phyloP scores from a whole-genome alignment of 495 filamentous ascomycete species.

The Penicillium taxi region DNA sequence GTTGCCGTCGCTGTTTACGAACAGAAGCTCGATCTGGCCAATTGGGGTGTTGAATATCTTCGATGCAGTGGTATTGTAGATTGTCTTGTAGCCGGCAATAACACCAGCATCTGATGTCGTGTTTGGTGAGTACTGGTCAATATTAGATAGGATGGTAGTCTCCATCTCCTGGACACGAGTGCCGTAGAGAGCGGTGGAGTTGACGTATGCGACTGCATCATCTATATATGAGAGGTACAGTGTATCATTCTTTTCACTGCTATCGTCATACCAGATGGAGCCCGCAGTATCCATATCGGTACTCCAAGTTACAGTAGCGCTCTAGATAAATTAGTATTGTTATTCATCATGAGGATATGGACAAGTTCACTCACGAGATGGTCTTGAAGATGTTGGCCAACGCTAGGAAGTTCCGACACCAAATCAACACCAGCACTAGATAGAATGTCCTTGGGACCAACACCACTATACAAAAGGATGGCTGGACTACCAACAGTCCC shows the following conservation, averaged over 20 bases:
- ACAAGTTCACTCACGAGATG: constrained; percentile 28
- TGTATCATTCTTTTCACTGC: constrained; percentile 18
- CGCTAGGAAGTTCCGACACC: constrained; percentile 40
- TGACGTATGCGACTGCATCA: constrained; percentile 26
- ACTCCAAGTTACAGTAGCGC: constrained; percentile 23
- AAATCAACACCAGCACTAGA: constrained; percentile 28
- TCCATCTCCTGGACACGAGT: constrained; percentile 6
- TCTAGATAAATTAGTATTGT: constrained; percentile 13
- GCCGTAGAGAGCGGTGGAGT: constrained; percentile 19
- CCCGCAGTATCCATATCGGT: constrained; percentile 22
- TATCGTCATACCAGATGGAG: constrained; percentile 22
- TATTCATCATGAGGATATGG: not conserved
- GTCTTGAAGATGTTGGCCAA: constrained; percentile 45
- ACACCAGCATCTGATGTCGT: constrained; percentile 22
- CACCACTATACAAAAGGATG: constrained; percentile 42
- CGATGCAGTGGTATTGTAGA: constrained; percentile 23
- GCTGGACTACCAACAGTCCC: constrained; percentile 50
- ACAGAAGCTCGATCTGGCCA: constrained; percentile 25
- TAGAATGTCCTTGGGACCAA: constrained; percentile 36
- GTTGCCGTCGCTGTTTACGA: constrained; percentile 27
- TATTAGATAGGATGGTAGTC: constrained; percentile 15
- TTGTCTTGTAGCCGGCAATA: constrained; percentile 27
- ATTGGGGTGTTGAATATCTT: constrained; percentile 20
- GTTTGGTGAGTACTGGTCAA: constrained; percentile 14
- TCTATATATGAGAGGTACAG: constrained; percentile 29